Evolutionary conservation across 192 early-diverging fungal species (phyloP).

Genomic region (Geranomyces variabilis): DNA sequence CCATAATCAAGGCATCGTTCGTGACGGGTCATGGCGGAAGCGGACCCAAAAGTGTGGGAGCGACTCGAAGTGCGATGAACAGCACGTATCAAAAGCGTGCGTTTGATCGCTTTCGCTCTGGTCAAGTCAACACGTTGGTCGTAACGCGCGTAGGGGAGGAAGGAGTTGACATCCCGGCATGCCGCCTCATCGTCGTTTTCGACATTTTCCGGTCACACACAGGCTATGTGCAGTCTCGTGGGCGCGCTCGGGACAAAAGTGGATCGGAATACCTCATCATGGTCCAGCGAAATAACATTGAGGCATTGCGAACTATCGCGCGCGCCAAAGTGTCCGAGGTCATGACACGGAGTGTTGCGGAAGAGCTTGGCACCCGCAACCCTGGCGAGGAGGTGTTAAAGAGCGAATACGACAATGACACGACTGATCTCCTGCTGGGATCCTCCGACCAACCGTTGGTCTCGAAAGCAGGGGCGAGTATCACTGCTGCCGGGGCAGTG

Average conservation of each 20-base stretch:
- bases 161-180: slow-evolving; percentile 77
- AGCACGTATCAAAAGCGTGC: slow-evolving; percentile 50
- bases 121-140: slow-evolving; percentile 74
- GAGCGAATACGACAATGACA: slow-evolving; percentile 27
- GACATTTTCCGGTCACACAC: slow-evolving; percentile 78
- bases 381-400: slow-evolving; percentile 9
- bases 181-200: slow-evolving; percentile 62
- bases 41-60: slow-evolving; percentile 20
- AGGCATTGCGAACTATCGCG: slow-evolving; percentile 33
- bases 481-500: slow-evolving; percentile 11
- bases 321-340: slow-evolving; percentile 50
- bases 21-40: slow-evolving; percentile 58
- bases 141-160: slow-evolving; percentile 91
- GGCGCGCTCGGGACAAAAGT: slow-evolving; percentile 74
- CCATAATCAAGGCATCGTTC: slow-evolving; percentile 31
- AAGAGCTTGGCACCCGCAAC: slow-evolving; percentile 14
- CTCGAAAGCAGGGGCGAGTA: slow-evolving; percentile 30
- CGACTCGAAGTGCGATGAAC: slow-evolving; percentile 16
- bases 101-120: slow-evolving; percentile 69
- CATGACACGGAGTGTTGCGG: slow-evolving; percentile 38
- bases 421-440: slow-evolving; percentile 29
- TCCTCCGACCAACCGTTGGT: slow-evolving; percentile 7
- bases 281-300: slow-evolving; percentile 55
- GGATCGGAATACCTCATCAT: slow-evolving; percentile 82
- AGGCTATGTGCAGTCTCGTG: slow-evolving; percentile 90